Percentiles rank a stretch among this genome's conserved stretches.
phyloP scores from a whole-genome alignment of 768 basidiomycete genomes.

The Tulasnella sp. region DNA sequence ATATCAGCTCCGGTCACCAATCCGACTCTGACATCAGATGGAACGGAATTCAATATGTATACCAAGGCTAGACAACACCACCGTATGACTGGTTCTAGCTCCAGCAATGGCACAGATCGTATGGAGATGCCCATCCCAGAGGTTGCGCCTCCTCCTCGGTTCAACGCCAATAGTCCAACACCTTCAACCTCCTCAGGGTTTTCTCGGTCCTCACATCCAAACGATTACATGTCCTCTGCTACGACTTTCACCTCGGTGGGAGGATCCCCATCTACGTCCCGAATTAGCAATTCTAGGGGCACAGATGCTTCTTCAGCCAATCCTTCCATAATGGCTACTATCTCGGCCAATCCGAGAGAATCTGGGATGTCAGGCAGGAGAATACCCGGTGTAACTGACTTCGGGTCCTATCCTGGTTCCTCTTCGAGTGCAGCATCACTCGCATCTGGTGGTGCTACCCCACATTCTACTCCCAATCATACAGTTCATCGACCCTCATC shows the following conservation, averaged over 20 bases:
- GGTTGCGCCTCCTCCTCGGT: background rate
- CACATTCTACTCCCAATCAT: background rate
- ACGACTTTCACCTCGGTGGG: too few relatives aligned
- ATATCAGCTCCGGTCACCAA: constrained; percentile 81
- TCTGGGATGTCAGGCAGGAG: constrained; percentile 3
- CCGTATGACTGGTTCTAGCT: background rate
- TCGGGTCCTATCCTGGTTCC: constrained; percentile 11
- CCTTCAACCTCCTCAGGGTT: background rate
- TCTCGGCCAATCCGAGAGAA: background rate
- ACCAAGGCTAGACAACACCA: constrained; percentile 20
- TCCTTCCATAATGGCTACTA: background rate
- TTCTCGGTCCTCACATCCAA: too few relatives aligned
- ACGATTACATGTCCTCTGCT: too few relatives aligned
- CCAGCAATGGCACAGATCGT: background rate
- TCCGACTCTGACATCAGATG: constrained; percentile 56
- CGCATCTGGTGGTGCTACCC: background rate
- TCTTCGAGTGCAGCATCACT: constrained; percentile 10
- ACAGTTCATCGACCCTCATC: constrained; percentile 17
- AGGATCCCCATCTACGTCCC: too few relatives aligned
- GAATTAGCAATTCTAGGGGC: too few relatives aligned
- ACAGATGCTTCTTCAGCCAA: too few relatives aligned
- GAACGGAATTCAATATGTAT: constrained; percentile 57
- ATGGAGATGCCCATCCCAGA: constrained; percentile 6
- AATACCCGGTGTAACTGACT: too few relatives aligned
- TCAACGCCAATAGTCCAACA: background rate